Conservation (phyloP, 2,329 filamentous ascomycete genomes). For the Aspergillaceae sp. region DNA sequence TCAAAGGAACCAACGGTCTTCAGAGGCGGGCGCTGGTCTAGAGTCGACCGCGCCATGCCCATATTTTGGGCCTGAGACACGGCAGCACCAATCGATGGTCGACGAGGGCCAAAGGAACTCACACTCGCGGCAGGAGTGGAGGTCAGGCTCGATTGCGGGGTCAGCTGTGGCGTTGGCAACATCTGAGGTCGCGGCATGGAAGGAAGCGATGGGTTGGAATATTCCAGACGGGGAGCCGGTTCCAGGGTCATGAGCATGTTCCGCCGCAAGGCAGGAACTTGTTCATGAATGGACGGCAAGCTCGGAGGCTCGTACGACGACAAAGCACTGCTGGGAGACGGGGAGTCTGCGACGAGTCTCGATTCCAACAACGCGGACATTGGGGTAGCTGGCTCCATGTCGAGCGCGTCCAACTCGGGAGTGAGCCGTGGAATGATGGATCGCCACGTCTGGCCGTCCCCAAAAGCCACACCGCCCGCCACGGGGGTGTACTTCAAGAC, state of each 20-base stretch:
- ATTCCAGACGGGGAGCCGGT: conserved; percentile 38
- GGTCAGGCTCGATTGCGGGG: conserved; percentile 46
- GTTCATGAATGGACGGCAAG: conserved; percentile 17
- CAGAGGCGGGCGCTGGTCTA: conserved; percentile 43
- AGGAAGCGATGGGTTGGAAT: conserved; percentile 36
- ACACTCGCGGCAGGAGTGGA: conserved; percentile 56
- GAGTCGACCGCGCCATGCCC: conserved; percentile 47
- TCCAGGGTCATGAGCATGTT: conserved; percentile 42
- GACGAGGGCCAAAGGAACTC: conserved; percentile 39
- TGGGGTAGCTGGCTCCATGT: conserved; percentile 25
- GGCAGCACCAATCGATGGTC: conserved; percentile 51
- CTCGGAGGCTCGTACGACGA: conserved; percentile 12
- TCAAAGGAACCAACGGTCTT: conserved; percentile 35
- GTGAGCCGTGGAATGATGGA: conserved; percentile 48
- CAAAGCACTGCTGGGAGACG: conserved; percentile 19
- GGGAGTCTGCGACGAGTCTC: conserved; percentile 17
- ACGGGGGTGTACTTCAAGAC: conserved; percentile 73
- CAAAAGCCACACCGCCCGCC: conserved; percentile 31
- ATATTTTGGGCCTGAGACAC: conserved; percentile 51
- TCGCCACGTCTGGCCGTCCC: conserved; percentile 33
- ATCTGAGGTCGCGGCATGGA: conserved; percentile 46
- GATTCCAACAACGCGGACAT: conserved; percentile 20
- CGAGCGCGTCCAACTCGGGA: conserved; percentile 47
- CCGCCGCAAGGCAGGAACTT: conserved; percentile 22
- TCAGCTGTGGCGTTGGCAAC: conserved; percentile 55